Base-by-base conservation (phyloP, 192 early-diverging fungal species). In the Geosiphon pyriformis region DNA sequence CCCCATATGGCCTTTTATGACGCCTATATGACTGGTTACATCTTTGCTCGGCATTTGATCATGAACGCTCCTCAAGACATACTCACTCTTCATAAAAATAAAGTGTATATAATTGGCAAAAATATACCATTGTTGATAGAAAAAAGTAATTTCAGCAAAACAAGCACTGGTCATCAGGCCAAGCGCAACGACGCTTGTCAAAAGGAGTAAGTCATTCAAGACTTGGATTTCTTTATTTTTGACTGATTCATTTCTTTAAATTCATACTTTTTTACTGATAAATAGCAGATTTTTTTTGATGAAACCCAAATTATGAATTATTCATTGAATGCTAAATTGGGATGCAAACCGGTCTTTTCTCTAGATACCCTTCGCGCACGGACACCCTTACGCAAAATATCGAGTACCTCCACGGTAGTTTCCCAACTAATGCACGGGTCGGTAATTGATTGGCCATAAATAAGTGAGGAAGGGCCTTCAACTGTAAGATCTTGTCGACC, bases 381-480 rank as follows among this genome's bases (percentile, higher is more conserved):
- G 29, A 94, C 89, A 73, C 83, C 90, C 70, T 87, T 84, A 42
- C 83, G 76, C 65, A 94, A 75, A 31, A 75, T 77, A 11, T 93
- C 85, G 6, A 96, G 79, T 29, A 90, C 83, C 20, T 84, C 72
- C 11, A 90, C 86, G 0, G 96, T 98, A 66, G 87, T 83, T 32
- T 93, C 92, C 92, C 92, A 98, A 59, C 83, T 78, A 71, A 97
- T 90, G 73, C 94, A 97, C 3, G 91, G 93, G 78, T 97, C 95
- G 26, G 96, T 96, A 58, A 97, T 83, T 27, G 88, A 90, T 60
- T 92, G 83, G 17, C 93, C 95, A 71, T 97, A 96, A 61, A 80
- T 81, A 31, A 95, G 82, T 52, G 78, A 77, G 59, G 86, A 79
- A 23, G 86, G 81, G 33, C 92, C 94, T 51, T 87, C 82, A 10